Conservation (phyloP, 2,329 filamentous ascomycete species). For the Canariomyces notabilis region DNA sequence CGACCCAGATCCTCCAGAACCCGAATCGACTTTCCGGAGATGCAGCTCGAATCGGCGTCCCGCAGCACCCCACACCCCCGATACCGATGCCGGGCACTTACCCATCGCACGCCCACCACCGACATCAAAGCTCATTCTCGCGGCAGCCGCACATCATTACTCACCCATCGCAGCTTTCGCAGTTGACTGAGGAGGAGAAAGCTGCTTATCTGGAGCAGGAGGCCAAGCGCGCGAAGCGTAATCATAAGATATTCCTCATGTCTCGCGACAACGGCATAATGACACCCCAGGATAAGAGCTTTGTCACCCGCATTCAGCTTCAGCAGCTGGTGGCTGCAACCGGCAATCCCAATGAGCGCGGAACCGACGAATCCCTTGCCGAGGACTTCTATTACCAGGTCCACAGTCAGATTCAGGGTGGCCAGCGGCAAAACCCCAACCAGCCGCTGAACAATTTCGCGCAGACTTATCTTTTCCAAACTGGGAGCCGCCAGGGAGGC, state of each 20-base stretch:
- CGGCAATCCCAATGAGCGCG: constrained; percentile 75
- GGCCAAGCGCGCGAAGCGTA: constrained; percentile 89
- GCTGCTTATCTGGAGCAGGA: constrained; percentile 82
- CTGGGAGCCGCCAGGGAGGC: constrained; percentile 73
- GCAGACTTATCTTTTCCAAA: constrained; percentile 95
- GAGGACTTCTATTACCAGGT: constrained; percentile 99
- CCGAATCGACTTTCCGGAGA: constrained; percentile 60
- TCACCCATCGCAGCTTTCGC: constrained; percentile 67
- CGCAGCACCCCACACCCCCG: constrained; percentile 28
- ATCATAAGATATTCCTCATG: constrained; percentile 93
- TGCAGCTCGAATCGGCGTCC: constrained; percentile 32
- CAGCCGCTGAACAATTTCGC: constrained; percentile 95
- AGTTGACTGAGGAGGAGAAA: constrained; percentile 79
- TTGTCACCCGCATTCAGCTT: constrained; percentile 94
- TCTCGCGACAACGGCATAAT: constrained; percentile 95
- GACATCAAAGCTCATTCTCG: constrained; percentile 52
- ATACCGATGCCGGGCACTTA: constrained; percentile 25
- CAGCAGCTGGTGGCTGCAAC: constrained; percentile 93
- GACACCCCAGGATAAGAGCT: constrained; percentile 99
- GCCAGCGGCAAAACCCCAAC: constrained; percentile 82
- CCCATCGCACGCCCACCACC: constrained; percentile 31
- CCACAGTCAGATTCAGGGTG: constrained; percentile 87
- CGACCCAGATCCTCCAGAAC: constrained; percentile 75
- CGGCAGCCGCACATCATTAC: constrained; percentile 48
- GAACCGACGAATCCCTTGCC: constrained; percentile 71